Evolutionary conservation across 768 basidiomycete species (phyloP).

Genomic region (Mycena chlorophos): DNA sequence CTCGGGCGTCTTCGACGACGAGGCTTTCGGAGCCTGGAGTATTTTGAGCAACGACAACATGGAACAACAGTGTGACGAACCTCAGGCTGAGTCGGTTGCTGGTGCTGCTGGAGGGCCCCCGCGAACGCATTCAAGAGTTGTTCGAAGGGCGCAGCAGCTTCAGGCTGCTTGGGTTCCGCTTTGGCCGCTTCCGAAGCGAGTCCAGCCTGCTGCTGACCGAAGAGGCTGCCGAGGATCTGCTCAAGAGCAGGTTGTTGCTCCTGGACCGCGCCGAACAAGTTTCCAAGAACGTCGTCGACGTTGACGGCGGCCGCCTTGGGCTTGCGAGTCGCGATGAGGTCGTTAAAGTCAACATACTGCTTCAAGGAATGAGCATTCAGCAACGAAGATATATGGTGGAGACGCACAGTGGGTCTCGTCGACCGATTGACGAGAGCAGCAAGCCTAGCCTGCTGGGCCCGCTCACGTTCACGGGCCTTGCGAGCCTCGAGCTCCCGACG

Average conservation of each 20-base stretch:
- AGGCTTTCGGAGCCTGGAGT: neutral
- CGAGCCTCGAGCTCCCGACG: slow-evolving; percentile 16
- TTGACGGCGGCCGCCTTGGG: neutral
- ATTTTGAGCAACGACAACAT: neutral
- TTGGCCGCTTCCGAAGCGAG: neutral
- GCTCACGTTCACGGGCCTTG: slow-evolving; percentile 12
- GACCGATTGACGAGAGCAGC: slow-evolving; percentile 6
- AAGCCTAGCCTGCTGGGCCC: slow-evolving; percentile 10
- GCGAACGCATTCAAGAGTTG: neutral
- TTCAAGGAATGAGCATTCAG: neutral
- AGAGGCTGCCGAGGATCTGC: neutral
- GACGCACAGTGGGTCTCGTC: slow-evolving; percentile 1
- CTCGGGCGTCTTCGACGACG: slow-evolving; percentile 4
- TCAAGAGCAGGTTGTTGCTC: neutral
- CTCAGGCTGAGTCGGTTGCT: neutral
- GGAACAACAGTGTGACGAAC: neutral
- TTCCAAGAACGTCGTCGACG: neutral
- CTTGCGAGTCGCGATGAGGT: neutral
- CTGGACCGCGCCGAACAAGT: neutral
- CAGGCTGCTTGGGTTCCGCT: neutral
- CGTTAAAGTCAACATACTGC: slow-evolving; percentile 6
- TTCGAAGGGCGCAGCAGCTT: neutral
- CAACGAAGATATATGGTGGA: neutral
- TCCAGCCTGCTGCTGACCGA: neutral
- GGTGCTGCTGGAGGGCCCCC: neutral